Evolutionary conservation across 345 rosid genomes (phyloP).

Genomic region (Cochlearia excelsa): DNA sequence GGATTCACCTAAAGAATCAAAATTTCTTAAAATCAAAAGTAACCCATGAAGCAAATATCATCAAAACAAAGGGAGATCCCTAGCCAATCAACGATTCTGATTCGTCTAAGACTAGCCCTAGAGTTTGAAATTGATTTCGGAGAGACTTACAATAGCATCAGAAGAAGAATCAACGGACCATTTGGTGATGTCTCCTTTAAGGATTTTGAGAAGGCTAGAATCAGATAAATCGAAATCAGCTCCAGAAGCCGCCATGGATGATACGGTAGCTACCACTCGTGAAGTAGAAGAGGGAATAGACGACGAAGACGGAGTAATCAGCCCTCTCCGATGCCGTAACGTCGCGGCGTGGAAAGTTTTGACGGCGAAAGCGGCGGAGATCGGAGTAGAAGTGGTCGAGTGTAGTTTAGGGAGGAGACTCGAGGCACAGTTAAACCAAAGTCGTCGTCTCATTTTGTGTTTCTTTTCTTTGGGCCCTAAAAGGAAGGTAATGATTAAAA

Average conservation of each 20-base stretch:
- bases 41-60: background rate
- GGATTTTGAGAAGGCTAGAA: constrained; percentile 51
- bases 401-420: constrained; percentile 7
- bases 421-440: constrained; percentile 9
- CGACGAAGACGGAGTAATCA: background rate
- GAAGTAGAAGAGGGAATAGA: constrained; percentile 3
- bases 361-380: constrained; percentile 10
- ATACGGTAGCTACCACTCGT: constrained; percentile 10
- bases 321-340: background rate
- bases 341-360: constrained; percentile 2
- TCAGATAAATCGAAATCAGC: constrained; percentile 51
- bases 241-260: constrained; percentile 52
- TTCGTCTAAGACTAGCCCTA: background rate
- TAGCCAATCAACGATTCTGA: background rate
- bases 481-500: too few species aligned
- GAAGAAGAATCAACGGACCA: constrained; percentile 75
- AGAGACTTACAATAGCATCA: constrained; percentile 69
- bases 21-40: background rate
- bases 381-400: constrained; percentile 7
- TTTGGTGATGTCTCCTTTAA: constrained; percentile 74
- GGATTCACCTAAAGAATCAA: constrained; percentile 57
- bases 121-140: constrained; percentile 1
- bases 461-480: too few species aligned
- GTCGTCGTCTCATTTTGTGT: background rate
- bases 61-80: background rate